Evolutionary conservation across 2,329 filamentous ascomycete species (phyloP), one percentile per base, ranked within the genome.

Genomic region (Helminthosporium solani): DNA sequence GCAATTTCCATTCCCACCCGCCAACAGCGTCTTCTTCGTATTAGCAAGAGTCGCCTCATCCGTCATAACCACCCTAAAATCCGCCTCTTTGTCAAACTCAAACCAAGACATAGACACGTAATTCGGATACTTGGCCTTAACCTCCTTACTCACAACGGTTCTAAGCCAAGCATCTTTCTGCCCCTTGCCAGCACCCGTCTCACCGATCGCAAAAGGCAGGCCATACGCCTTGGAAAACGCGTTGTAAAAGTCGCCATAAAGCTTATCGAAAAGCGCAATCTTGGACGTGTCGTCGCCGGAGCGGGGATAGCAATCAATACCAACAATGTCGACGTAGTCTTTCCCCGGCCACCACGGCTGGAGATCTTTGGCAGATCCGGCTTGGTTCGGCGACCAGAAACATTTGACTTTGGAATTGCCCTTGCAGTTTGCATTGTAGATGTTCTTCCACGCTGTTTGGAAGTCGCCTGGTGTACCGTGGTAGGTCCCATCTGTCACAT

Each of bases 101-200:
- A 54, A 54, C 51, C 51, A 54, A 18, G 23, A 35, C 51, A 54
- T 51, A 19, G 30, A 35, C 16, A 54, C 45, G 28, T 54, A 54
- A 30, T 50, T 47, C 7, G 47, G 51, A 33, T 54, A 54, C 40
- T 48, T 49, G 9, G 2, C 30, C 21, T 42, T 46, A n/a, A 38
- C 35, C 8, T 46, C 44, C 40, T 47, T 43, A 7, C 7, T 31
- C 0, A 49, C 43, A 2, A 54, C 45, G 30, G 44, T 41, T 31
- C 50, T 47, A 12, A 54, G 27, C 51, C 51, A 53, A 7, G 19
- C 42, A 8, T 47, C 47, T 34, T 50, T 53, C 36, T 44, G 21
- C 4, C 44, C 45, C 0, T 8, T 19, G 0, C 48, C 51, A 1
- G 51, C 51, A n/a, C 47, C 51, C 20, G 51, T 54, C 40, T 54